Percentiles rank a stretch among this genome's conserved stretches.
These are phyloP conservation scores for Fusarium austroafricanum DNA, from an alignment of 2,329 filamentous ascomycete genomes.

Conservation along the genomic window DNA sequence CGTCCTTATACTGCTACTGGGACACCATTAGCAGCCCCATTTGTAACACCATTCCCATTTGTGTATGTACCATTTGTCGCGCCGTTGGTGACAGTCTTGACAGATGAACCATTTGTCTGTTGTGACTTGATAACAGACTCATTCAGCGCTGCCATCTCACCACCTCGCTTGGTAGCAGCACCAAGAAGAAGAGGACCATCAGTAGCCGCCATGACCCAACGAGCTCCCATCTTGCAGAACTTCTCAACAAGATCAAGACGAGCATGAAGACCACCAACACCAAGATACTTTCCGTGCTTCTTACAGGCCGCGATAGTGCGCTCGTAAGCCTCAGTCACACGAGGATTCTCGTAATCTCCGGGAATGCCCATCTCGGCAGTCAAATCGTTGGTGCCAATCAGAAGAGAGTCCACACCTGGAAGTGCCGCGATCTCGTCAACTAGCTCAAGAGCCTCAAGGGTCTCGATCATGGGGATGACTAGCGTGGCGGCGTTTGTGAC, in stretches of 20 bases:
- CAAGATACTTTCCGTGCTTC: constrained; percentile 54
- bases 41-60: background rate
- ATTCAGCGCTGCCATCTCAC: constrained; percentile 43
- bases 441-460: constrained; percentile 42
- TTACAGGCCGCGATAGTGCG: constrained; percentile 53
- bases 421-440: constrained; percentile 49
- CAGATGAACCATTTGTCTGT: background rate
- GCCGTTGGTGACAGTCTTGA: background rate
- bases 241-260: constrained; percentile 56
- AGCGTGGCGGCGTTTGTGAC: constrained; percentile 40
- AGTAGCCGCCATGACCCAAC: constrained; percentile 48
- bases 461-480: constrained; percentile 49
- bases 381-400: constrained; percentile 59
- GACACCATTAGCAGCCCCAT: background rate
- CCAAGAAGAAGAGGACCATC: constrained; percentile 45
- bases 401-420: constrained; percentile 56
- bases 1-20: background rate
- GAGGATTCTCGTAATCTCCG: constrained; percentile 40
- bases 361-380: constrained; percentile 55
- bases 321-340: constrained; percentile 42
- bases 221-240: constrained; percentile 48
- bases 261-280: constrained; percentile 55
- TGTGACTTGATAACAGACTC: constrained; percentile 15
- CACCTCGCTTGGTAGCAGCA: constrained; percentile 42
- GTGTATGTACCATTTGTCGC: no score